Base-by-base conservation (phyloP, 2,329 filamentous ascomycete genomes). In the Plectosphaerella sp. region DNA sequence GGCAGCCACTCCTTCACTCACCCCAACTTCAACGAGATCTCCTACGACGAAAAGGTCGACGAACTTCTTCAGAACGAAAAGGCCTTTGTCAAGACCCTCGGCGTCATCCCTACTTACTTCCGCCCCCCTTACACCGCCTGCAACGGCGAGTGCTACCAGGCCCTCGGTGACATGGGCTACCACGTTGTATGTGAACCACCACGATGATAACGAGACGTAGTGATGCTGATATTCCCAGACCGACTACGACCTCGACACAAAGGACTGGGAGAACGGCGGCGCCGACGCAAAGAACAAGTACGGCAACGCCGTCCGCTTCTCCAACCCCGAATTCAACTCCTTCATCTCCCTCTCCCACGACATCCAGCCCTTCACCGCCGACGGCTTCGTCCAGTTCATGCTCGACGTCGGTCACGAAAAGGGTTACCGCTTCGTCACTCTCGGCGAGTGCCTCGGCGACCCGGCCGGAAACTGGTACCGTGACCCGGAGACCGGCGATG, bases 1-100 rank as follows among this genome's bases (percentile, higher is more conserved):
- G 76, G 65, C 47, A 72, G 70, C 48, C 76, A 79, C 59, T 76
- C 74, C 1, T 77, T 70, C 70, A 70, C 69, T n/a, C 75, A 79
- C 59, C 62, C 68, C 50, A 68, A 78, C 55, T 66, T 76, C 15
- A 65, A 62, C 48, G 57, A 61, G 20, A 55, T 76, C 50, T 65
- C 59, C 2, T 64, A 65, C 20, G 54, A 62, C 16, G 64, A 67
- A 47, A 64, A 68, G 49, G 58, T 59, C 16, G 55, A 65, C 41
- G 70, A 79, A 57, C 72, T 78, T 61, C 57, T 71, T 43, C 68
- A 68, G 54, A 72, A 74, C 56, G 75, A 79, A 61, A 70, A 73
- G 47, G 73, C 72, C 1, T 57, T 78, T 37, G 67, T 67, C 45
- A 64, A 68, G 15, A 65, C 73, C 22, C 59, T 78, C 7, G 73